Evolutionary conservation across 345 rosid species (phyloP).

Genomic region (Atalantia buxifolia): DNA sequence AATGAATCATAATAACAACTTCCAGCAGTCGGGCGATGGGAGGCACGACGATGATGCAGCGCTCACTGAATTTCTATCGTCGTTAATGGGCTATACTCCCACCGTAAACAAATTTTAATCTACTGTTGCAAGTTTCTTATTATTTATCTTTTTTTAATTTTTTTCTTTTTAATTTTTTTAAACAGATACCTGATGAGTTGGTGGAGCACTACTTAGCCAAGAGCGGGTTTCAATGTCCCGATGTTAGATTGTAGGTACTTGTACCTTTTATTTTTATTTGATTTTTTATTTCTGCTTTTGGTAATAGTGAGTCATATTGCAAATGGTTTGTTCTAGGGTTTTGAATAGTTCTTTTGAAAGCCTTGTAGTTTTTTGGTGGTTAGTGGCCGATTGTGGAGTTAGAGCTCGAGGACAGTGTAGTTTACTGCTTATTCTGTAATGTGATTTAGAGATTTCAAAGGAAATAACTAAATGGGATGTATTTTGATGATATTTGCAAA

Average conservation of each 20-base stretch:
- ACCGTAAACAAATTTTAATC: slow-evolving; percentile 34
- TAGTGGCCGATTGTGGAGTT: background rate
- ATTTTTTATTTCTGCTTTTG: background rate
- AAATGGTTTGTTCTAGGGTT: background rate
- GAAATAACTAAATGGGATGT: background rate
- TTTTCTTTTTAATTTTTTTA: background rate
- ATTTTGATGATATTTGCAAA: background rate
- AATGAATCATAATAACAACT: slow-evolving; percentile 40
- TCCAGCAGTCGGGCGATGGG: slow-evolving; percentile 46
- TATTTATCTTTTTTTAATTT: background rate
- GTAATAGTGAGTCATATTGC: background rate
- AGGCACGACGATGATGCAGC: slow-evolving; percentile 86
- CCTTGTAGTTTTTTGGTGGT: background rate
- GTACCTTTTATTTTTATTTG: background rate
- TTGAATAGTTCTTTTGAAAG: background rate
- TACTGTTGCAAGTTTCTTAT: background rate
- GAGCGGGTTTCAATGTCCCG: slow-evolving; percentile 97
- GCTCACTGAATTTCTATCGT: slow-evolving; percentile 74
- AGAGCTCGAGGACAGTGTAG: background rate
- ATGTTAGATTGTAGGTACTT: slow-evolving; percentile 88
- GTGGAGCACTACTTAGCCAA: slow-evolving; percentile 95
- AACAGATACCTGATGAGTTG: slow-evolving; percentile 91
- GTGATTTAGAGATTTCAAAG: background rate
- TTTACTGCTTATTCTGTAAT: background rate
- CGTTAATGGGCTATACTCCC: slow-evolving; percentile 87